phyloP scores from a whole-genome alignment of 495 filamentous ascomycete genomes.

The Daldinia concentrica region DNA sequence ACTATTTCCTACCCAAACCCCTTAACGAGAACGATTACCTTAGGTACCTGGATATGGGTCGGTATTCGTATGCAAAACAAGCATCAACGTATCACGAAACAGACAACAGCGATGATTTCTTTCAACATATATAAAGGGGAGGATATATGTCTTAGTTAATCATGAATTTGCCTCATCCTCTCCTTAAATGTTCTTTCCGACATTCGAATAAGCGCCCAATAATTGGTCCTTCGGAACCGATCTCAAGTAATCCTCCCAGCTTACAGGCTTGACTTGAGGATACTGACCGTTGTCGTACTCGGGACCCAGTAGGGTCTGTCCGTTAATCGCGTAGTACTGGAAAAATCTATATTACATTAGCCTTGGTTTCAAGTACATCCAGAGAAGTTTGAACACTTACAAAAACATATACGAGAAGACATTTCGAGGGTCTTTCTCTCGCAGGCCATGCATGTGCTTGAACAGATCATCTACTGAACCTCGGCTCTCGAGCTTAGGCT shows the following conservation, averaged over 20 bases:
- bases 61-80: too few relatives aligned
- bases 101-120: too few relatives aligned
- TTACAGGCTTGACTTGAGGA: constrained; percentile 47
- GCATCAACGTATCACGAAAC: too few relatives aligned
- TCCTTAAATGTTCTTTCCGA: neutral
- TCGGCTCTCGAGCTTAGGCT: constrained; percentile 46
- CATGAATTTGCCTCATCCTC: too few relatives aligned
- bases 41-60: too few relatives aligned
- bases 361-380: neutral
- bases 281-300: constrained; percentile 47
- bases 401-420: constrained; percentile 39
- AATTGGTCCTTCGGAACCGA: constrained; percentile 10
- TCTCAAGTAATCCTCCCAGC: constrained; percentile 38
- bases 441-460: constrained; percentile 45
- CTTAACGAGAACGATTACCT: too few relatives aligned
- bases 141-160: too few relatives aligned
- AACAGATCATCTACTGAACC: constrained; percentile 50
- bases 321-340: constrained; percentile 43
- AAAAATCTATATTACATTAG: constrained; percentile 35
- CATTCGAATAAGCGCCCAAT: neutral
- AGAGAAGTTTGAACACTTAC: constrained; percentile 24
- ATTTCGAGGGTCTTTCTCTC: constrained; percentile 35
- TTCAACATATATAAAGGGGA: too few relatives aligned
- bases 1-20: too few relatives aligned
- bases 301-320: constrained; percentile 31